Conservation (phyloP, 2,329 filamentous ascomycete genomes). For the Sclerotinia spermophila region DNA sequence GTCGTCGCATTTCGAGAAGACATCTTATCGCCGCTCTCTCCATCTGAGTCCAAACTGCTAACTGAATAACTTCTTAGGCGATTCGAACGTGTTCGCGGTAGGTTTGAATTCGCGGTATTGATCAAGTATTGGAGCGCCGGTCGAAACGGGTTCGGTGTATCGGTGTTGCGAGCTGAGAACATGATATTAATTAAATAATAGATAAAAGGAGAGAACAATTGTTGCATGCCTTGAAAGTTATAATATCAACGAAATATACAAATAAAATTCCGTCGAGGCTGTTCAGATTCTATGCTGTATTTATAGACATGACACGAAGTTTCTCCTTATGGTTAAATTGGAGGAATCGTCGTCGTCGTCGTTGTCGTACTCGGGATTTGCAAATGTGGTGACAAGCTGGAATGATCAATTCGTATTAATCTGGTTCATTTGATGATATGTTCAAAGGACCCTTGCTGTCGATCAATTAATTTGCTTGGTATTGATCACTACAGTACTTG, state of each 20-base stretch:
- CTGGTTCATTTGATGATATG: not conserved
- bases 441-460: not conserved
- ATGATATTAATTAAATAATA: constrained; percentile 19
- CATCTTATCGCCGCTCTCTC: constrained; percentile 30
- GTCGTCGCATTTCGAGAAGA: constrained; percentile 23
- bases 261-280: not conserved
- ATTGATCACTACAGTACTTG: not conserved
- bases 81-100: constrained; percentile 22
- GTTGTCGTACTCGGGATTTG: constrained; percentile 1
- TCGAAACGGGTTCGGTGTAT: constrained; percentile 37
- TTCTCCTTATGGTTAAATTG: not conserved
- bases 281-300: not conserved
- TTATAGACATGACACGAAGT: not conserved
- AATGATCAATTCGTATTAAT: not conserved
- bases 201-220: not conserved
- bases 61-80: constrained; percentile 29
- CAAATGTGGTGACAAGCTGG: not conserved
- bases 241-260: not conserved
- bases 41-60: constrained; percentile 32
- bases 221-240: constrained; percentile 12
- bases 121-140: constrained; percentile 41
- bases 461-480: not conserved
- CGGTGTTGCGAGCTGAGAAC: constrained; percentile 35
- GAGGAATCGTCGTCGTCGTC: not conserved
- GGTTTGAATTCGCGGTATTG: constrained; percentile 17